Evolutionary conservation across 129 eudicot genomes (phyloP).

Genomic region (Tagetes patula): DNA sequence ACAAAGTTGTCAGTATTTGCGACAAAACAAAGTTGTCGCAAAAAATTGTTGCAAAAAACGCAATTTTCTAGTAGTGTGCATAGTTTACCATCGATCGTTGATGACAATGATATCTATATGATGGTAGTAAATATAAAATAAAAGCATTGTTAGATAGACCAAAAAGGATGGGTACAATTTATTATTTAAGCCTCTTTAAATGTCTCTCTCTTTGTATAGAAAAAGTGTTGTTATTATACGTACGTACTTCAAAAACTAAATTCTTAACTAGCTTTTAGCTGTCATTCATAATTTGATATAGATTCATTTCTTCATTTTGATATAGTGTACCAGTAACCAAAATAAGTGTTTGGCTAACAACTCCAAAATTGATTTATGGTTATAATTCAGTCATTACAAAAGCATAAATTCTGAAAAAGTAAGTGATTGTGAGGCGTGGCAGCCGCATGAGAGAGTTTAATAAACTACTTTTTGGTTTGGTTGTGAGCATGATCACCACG

Average conservation of each 20-base stretch:
- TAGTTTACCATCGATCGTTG: background rate
- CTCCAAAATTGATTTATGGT: background rate
- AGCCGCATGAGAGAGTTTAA: slow-evolving; percentile 36
- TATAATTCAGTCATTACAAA: background rate
- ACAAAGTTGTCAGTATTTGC: no score
- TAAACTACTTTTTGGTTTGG: slow-evolving; percentile 23
- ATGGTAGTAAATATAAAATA: background rate
- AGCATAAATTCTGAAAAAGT: background rate
- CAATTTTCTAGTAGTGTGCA: background rate
- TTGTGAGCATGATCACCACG: slow-evolving; percentile 35
- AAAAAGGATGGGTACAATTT: background rate
- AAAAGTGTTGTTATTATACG: background rate
- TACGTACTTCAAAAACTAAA: background rate
- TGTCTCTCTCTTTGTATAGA: background rate
- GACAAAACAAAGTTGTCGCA: no score
- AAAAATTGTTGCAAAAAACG: no score
- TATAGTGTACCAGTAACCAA: no score
- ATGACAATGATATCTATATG: background rate
- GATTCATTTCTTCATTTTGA: no score
- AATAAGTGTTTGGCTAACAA: no score
- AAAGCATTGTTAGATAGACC: background rate
- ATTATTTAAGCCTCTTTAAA: background rate
- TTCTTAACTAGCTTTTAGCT: background rate
- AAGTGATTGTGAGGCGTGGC: slow-evolving; percentile 24
- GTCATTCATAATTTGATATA: background rate